A percentile compares a stretch with the other conserved stretches of the same genome.
These are phyloP conservation scores for Trametes hirsuta DNA, from an alignment of 1,284 basidiomycete species.

Conservation along the genomic window DNA sequence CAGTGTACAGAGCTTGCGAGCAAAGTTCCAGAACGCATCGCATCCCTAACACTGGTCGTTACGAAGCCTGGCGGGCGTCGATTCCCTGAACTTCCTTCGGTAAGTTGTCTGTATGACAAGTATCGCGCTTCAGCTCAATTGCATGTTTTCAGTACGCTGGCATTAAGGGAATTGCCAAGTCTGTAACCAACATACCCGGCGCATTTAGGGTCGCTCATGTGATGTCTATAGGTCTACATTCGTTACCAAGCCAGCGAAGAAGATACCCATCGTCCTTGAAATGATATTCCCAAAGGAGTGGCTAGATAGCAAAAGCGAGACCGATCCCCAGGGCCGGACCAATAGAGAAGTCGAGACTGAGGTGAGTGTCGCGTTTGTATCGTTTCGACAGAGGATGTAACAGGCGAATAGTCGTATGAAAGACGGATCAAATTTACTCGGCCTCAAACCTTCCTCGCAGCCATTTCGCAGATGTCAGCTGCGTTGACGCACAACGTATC, in stretches of 20 bases:
- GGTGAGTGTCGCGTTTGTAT: conserved; percentile 38
- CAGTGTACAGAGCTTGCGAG: conserved; percentile 58
- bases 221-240: conserved; percentile 42
- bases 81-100: conserved; percentile 64
- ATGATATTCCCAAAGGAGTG: conserved; percentile 67
- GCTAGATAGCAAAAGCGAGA: conserved; percentile 55
- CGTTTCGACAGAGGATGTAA: neutral
- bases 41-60: conserved; percentile 68
- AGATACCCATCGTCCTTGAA: conserved; percentile 56
- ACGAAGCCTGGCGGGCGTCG: conserved; percentile 68
- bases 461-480: conserved; percentile 78
- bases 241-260: conserved; percentile 52
- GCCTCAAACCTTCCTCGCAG: conserved; percentile 64
- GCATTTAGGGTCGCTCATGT: neutral
- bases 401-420: conserved; percentile 46
- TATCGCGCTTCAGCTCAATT: neutral
- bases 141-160: conserved; percentile 6
- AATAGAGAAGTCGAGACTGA: conserved; percentile 61
- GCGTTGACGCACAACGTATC: conserved; percentile 71
- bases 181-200: neutral
- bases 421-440: conserved; percentile 59
- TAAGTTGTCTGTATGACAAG: conserved; percentile 35
- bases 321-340: conserved; percentile 57
- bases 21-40: conserved; percentile 67
- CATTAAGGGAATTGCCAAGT: conserved; percentile 1